phyloP scores from a whole-genome alignment of 2,329 filamentous ascomycete species.

The Colletotrichum brevisporum region DNA sequence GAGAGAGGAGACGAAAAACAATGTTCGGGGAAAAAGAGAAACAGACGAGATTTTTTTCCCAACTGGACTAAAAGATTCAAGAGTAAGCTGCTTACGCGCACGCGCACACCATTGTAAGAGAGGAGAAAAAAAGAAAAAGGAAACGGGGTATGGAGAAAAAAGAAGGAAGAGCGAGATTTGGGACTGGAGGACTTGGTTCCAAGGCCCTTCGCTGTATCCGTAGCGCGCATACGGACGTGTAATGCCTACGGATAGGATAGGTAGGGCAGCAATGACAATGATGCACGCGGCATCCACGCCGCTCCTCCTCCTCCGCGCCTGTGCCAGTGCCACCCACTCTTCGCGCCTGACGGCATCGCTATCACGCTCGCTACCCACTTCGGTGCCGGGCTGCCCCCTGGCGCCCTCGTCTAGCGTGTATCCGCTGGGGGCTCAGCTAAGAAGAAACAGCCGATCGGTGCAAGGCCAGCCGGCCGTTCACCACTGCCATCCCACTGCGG shows the following conservation, averaged over 20 bases:
- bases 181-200: neutral
- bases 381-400: constrained; percentile 6
- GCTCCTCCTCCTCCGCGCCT: constrained; percentile 13
- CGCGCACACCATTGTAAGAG: too few relatives aligned
- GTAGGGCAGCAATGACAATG: constrained; percentile 17
- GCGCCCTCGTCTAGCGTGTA: neutral
- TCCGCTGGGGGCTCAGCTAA: constrained; percentile 4
- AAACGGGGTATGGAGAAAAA: constrained; percentile 6
- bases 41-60: neutral
- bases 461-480: neutral
- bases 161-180: constrained; percentile 12
- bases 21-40: neutral
- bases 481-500: neutral
- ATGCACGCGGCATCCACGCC: constrained; percentile 1
- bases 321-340: constrained; percentile 21
- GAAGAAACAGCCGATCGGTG: constrained; percentile 12
- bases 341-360: constrained; percentile 7
- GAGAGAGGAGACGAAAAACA: neutral
- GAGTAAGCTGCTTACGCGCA: too few relatives aligned
- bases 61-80: too few relatives aligned
- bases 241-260: too few relatives aligned
- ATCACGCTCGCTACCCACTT: constrained; percentile 13
- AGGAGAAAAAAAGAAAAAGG: neutral
- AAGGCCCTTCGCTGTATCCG: constrained; percentile 27
- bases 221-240: too few relatives aligned